Base-by-base conservation (phyloP, 1,284 basidiomycete species). In the Ganoderma multipileum region DNA sequence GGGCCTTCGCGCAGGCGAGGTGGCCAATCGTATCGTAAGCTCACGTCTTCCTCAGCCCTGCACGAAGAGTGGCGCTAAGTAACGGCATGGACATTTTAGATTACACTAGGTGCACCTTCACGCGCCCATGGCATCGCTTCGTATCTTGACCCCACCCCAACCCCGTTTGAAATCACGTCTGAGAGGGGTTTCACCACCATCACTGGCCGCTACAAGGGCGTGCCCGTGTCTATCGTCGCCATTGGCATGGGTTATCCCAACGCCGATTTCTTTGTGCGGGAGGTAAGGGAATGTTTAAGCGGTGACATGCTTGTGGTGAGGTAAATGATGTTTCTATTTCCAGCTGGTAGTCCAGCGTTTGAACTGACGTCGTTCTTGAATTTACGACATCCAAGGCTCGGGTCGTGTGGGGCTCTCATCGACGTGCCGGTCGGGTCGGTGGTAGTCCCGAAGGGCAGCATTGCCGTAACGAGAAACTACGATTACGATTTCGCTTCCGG, bases 191-290 rank as follows among this genome's bases (percentile, higher is more conserved):
- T 95, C 79, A 80, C 92, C 68, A 95, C 92, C 3, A 87, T 94
- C 71, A 95, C 94, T 4, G 94, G 94, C 14, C 84, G 89, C 47
- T 95, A 90, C 82, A 84, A 86, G 58, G 87, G 87, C 58, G 79
- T 86, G 3, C 92, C 93, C 6, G 78, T 95, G 41, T 92, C 90
- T 16, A 87, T 95, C 65, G 83, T 94, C 58, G 91, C 91, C 69
- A 95, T 95, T 67, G 94, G 94, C 11, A 95, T 95, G 94, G 94
- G 94, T 26, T 83, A 82, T 69, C 87, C 93, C 1, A 93, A 92
- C 78, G 91, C 91, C 79, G 94, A 95, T 79, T 95, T 95, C 80
- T 94, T 95, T 78, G 86, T 95, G 18, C 87, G 94, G 71, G 94
- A 95, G 81, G 88, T 87, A 20, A 85, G 94, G 67, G 94, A 95